A percentile compares a stretch with the other conserved stretches of the same genome.
Conservation (phyloP, 2,329 filamentous ascomycete species). For the Colletotrichum truncatum region DNA sequence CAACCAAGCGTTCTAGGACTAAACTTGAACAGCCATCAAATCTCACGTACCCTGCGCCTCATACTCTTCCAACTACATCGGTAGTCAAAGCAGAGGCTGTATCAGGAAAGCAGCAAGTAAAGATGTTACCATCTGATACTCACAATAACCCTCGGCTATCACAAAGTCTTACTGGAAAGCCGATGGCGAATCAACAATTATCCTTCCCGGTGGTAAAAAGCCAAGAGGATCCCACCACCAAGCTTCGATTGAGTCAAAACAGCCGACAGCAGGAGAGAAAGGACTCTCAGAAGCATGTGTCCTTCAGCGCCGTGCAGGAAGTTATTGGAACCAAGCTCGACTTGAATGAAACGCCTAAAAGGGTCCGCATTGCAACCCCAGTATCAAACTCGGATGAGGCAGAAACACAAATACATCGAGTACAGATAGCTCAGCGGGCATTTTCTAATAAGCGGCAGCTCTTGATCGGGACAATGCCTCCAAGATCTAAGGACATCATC, state of each 20-base stretch:
- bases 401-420: background rate
- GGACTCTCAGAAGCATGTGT: conserved; percentile 43
- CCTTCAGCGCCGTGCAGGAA: conserved; percentile 38
- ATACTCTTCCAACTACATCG: background rate
- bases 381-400: conserved; percentile 21
- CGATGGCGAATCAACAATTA: conserved; percentile 52
- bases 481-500: conserved; percentile 53
- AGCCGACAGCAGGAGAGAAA: conserved; percentile 2
- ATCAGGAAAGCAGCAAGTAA: background rate
- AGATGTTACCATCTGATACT: background rate
- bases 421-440: background rate
- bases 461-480: conserved; percentile 42
- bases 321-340: conserved; percentile 9
- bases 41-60: background rate
- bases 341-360: conserved; percentile 20
- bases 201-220: conserved; percentile 83
- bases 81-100: background rate
- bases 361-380: conserved; percentile 18
- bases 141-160: conserved; percentile 14
- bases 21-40: background rate
- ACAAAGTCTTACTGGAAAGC: conserved; percentile 8
- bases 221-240: conserved; percentile 70
- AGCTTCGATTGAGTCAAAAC: conserved; percentile 71
- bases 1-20: conserved; percentile 5
- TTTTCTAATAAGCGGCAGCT: conserved; percentile 38